Evolutionary conservation across 176 grass and related monocot species (phyloP).

Genomic region (Chloris gayana): DNA sequence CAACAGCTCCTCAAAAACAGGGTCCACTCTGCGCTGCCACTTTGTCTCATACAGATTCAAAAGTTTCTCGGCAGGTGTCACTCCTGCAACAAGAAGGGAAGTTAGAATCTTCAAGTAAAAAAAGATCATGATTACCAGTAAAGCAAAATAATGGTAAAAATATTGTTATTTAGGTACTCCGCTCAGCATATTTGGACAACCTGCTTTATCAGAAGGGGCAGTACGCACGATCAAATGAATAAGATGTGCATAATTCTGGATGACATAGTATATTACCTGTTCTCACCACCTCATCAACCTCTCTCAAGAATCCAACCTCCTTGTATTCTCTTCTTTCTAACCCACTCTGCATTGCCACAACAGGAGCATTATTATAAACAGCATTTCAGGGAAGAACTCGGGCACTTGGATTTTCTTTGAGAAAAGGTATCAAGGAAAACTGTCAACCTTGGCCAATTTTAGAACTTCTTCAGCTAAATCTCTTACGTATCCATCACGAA

Average conservation of each 20-base stretch:
- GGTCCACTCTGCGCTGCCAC: conserved; percentile 81
- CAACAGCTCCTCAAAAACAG: conserved; percentile 70
- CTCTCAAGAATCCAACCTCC: conserved; percentile 89
- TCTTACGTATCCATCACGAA: conserved; percentile 83
- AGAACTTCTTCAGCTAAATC: conserved; percentile 91
- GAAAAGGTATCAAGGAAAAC: background rate
- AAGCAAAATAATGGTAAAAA: background rate
- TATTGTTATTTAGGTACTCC: background rate
- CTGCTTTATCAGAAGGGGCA: background rate
- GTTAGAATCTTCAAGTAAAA: background rate
- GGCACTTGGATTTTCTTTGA: background rate
- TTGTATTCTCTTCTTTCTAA: conserved; percentile 99
- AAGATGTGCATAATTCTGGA: background rate
- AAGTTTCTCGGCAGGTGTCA: conserved; percentile 91
- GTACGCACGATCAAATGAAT: background rate
- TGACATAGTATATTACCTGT: conserved; percentile 47
- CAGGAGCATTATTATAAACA: conserved; percentile 20
- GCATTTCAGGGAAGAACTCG: background rate
- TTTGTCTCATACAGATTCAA: conserved; percentile 80
- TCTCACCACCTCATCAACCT: conserved; percentile 72
- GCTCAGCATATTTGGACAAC: background rate
- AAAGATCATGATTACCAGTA: background rate
- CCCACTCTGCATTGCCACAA: conserved; percentile 69
- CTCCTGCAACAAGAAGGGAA: conserved; percentile 46
- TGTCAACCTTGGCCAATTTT: conserved; percentile 76